Percentiles rank a stretch among this genome's conserved stretches.
Conservation (phyloP, 371 early-diverging fungal species). For the Umbelopsis sp. region DNA sequence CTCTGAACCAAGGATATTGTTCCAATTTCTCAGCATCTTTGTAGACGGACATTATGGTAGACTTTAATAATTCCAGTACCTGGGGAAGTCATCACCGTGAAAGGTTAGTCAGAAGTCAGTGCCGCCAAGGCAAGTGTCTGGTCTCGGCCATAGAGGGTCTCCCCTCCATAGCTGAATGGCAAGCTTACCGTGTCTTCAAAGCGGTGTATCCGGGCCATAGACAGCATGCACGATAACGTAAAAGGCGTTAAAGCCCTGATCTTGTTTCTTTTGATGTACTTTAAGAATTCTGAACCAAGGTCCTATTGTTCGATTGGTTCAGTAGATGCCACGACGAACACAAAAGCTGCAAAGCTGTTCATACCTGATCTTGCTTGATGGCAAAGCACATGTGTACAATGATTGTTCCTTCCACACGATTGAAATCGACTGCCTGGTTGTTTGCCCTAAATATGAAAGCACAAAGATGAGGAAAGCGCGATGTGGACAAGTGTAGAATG, state of each 20-base stretch:
- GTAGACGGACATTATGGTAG: conserved; percentile 45
- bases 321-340: no score
- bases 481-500: background rate
- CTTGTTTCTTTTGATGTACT: conserved; percentile 54
- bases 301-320: conserved; percentile 27
- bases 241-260: conserved; percentile 50
- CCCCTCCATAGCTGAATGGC: background rate
- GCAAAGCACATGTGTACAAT: conserved; percentile 67
- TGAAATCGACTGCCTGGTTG: conserved; percentile 13
- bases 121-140: no score
- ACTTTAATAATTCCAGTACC: conserved; percentile 57
- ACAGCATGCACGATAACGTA: conserved; percentile 56
- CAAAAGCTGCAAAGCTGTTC: no score
- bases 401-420: conserved; percentile 58
- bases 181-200: conserved; percentile 53
- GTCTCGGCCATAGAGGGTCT: no score
- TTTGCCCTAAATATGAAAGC: background rate
- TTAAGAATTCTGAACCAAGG: conserved; percentile 60
- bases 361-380: conserved; percentile 64
- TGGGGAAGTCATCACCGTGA: background rate
- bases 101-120: no score
- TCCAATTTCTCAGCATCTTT: conserved; percentile 55
- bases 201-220: conserved; percentile 63
- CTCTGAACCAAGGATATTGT: conserved; percentile 53
- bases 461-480: background rate